Conservation (phyloP, 2,329 filamentous ascomycete genomes). For the Beauveria medogensis region DNA sequence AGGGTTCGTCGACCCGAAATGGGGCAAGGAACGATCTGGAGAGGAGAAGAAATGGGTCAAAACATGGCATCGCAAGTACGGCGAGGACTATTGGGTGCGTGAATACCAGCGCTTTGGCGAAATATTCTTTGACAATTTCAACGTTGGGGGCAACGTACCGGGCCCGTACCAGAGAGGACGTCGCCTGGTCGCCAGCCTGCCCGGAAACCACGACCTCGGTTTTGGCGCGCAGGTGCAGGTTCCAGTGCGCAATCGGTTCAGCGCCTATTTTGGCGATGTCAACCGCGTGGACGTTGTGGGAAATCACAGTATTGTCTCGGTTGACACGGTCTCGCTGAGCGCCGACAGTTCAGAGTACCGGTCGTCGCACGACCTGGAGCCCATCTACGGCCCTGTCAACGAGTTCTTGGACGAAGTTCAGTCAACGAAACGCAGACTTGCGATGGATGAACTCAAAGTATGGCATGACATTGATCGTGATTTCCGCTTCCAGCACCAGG, state of each 20-base stretch:
- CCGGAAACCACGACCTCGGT: constrained; percentile 91
- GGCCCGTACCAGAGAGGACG: constrained; percentile 56
- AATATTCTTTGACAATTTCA: constrained; percentile 72
- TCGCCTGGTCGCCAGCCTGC: constrained; percentile 75
- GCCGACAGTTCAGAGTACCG: constrained; percentile 52
- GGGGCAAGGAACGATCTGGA: constrained; percentile 43
- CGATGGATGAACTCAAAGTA: constrained; percentile 58
- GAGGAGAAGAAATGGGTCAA: constrained; percentile 49
- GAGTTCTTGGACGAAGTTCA: constrained; percentile 67
- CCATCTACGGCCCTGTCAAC: constrained; percentile 68
- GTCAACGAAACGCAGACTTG: constrained; percentile 56
- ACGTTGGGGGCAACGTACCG: constrained; percentile 45
- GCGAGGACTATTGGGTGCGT: constrained; percentile 72
- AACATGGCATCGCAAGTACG: constrained; percentile 66
- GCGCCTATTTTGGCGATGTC: constrained; percentile 81
- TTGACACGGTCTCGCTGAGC: constrained; percentile 83
- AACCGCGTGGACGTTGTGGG: constrained; percentile 87
- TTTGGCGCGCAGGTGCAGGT: constrained; percentile 80
- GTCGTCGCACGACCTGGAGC: constrained; percentile 41
- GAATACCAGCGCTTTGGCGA: constrained; percentile 82
- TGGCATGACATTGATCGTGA: constrained; percentile 54
- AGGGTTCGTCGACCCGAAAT: constrained; percentile 50
- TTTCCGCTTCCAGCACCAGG: constrained; percentile 47
- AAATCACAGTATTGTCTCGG: constrained; percentile 90
- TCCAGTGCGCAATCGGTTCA: constrained; percentile 73